Conservation (phyloP, 2,329 filamentous ascomycete species). For the Pseudocercospora musae region DNA sequence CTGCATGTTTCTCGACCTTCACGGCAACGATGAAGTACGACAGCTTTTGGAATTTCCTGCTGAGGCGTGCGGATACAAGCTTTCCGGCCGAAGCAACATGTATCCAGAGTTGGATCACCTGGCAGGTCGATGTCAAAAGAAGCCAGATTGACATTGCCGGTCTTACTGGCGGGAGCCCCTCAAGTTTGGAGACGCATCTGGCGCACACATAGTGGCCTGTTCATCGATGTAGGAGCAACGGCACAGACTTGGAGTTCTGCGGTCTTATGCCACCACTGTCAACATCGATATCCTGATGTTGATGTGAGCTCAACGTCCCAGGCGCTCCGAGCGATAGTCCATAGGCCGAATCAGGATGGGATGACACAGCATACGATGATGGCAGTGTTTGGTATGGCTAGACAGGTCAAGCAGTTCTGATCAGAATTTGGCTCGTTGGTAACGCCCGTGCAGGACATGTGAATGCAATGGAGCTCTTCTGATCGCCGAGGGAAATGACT, state of each 20-base stretch:
- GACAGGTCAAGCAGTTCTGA: no score
- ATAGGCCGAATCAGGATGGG: no score
- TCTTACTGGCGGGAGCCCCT: neutral
- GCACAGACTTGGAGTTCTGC: neutral
- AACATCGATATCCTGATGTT: neutral
- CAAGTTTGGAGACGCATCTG: neutral
- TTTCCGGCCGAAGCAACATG: neutral
- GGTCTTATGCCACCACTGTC: neutral
- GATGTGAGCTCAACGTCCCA: neutral
- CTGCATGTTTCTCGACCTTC: constrained; percentile 5
- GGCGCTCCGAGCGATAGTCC: no score
- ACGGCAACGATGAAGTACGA: neutral
- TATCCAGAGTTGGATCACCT: neutral
- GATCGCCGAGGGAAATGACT: no score
- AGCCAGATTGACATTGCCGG: neutral
- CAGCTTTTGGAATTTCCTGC: constrained; percentile 6
- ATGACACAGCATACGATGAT: no score
- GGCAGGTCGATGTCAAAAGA: neutral
- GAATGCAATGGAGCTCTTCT: no score
- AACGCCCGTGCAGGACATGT: neutral
- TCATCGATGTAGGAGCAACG: neutral
- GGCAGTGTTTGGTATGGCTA: no score
- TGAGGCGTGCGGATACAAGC: constrained; percentile 5
- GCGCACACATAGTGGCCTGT: neutral
- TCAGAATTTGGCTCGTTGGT: neutral